Percentiles rank a stretch among this genome's conserved stretches.
Evolutionary conservation across 148 eudicot genomes (phyloP).

Genomic region (Chenopodium quinoa): DNA sequence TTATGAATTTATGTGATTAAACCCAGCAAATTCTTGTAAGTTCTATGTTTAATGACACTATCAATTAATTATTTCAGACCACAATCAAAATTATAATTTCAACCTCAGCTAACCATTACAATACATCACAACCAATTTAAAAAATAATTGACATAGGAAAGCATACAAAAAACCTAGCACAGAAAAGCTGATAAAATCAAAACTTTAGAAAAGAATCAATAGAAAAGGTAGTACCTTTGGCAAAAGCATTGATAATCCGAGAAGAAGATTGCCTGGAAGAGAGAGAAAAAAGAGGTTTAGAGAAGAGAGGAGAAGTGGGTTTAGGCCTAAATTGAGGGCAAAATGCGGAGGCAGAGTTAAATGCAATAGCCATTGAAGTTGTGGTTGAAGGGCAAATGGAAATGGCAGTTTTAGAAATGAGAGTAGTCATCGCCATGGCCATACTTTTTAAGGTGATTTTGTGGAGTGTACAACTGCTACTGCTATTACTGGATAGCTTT

Average conservation of each 20-base stretch:
- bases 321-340: slow-evolving; percentile 37
- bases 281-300: slow-evolving; percentile 35
- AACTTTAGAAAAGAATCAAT: slow-evolving; percentile 6
- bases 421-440: slow-evolving; percentile 24
- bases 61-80: not conserved
- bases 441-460: slow-evolving; percentile 6
- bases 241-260: slow-evolving; percentile 39
- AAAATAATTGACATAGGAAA: not conserved
- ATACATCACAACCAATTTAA: not conserved
- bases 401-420: slow-evolving; percentile 18
- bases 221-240: slow-evolving; percentile 26
- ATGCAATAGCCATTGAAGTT: slow-evolving; percentile 36
- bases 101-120: not conserved
- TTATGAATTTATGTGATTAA: not conserved
- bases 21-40: not conserved
- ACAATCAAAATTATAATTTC: not conserved
- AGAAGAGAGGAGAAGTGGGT: slow-evolving; percentile 40
- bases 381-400: not conserved
- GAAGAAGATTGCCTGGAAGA: slow-evolving; percentile 45
- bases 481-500: not conserved
- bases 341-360: slow-evolving; percentile 42
- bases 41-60: not conserved
- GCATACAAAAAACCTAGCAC: not conserved
- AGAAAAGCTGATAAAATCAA: not conserved
- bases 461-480: not conserved